A percentile compares a stretch with the other conserved stretches of the same genome.
These are phyloP conservation scores for Psilocybe subaeruginosa DNA, from an alignment of 768 basidiomycete genomes.

Conservation along the genomic window DNA sequence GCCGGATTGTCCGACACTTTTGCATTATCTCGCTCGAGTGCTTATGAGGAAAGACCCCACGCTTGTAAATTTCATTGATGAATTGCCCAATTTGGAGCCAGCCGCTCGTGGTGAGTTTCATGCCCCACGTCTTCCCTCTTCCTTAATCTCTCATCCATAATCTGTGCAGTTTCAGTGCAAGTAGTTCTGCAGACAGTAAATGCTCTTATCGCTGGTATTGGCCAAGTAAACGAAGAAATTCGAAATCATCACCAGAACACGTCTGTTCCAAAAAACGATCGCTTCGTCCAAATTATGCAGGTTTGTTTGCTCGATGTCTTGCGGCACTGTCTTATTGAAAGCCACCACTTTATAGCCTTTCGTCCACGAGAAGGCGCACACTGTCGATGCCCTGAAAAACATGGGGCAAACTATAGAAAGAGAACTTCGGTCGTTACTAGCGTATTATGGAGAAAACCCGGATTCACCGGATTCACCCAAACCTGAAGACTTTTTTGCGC, in stretches of 20 bases:
- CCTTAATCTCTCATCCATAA: not conserved
- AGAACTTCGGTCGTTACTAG: constrained; percentile 62
- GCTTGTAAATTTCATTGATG: constrained; percentile 74
- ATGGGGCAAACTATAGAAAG: constrained; percentile 58
- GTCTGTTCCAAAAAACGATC: constrained; percentile 47
- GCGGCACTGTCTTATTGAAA: not conserved
- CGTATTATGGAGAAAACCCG: constrained; percentile 80
- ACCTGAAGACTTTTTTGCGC: constrained; percentile 82
- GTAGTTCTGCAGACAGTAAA: constrained; percentile 62
- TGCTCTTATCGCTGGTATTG: constrained; percentile 56
- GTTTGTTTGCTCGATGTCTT: constrained; percentile 34
- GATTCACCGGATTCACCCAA: constrained; percentile 66
- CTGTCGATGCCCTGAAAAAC: constrained; percentile 66
- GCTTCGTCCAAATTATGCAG: constrained; percentile 72
- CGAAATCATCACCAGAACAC: constrained; percentile 36
- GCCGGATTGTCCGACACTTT: constrained; percentile 79
- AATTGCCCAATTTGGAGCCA: constrained; percentile 79
- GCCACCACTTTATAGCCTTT: constrained; percentile 43
- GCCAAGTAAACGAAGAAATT: constrained; percentile 62
- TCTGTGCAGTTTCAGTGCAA: constrained; percentile 71
- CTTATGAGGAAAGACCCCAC: constrained; percentile 69
- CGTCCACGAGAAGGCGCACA: constrained; percentile 46
- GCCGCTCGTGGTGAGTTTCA: constrained; percentile 72
- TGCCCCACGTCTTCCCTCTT: not conserved
- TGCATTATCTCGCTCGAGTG: constrained; percentile 86